Percentiles rank a stretch among this genome's conserved stretches.
These are phyloP conservation scores for Colletotrichum theobromicola DNA, from an alignment of 2,329 filamentous ascomycete genomes.

Conservation along the genomic window DNA sequence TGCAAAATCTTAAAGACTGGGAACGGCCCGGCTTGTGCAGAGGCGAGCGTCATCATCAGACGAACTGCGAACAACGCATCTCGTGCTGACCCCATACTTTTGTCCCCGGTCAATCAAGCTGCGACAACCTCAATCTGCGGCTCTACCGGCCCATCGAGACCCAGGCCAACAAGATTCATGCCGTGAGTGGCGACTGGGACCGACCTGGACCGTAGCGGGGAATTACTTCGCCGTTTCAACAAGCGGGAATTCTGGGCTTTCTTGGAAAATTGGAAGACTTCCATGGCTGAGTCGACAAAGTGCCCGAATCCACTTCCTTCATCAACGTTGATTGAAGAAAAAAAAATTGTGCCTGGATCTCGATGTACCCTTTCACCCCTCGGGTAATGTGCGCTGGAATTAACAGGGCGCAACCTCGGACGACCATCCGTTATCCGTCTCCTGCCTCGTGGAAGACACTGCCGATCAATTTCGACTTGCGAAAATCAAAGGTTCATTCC, in stretches of 20 bases:
- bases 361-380: background rate
- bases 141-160: background rate
- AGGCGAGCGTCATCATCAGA: conserved; percentile 10
- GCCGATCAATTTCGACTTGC: background rate
- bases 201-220: background rate
- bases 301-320: background rate
- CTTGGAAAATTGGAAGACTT: background rate
- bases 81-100: background rate
- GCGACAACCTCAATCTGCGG: conserved; percentile 17
- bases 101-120: conserved; percentile 10
- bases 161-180: background rate
- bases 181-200: background rate
- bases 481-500: background rate
- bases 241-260: background rate
- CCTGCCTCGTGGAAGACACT: background rate
- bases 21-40: background rate
- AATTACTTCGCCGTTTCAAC: background rate
- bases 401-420: background rate
- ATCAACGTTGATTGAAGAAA: background rate
- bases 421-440: background rate
- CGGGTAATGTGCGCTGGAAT: background rate
- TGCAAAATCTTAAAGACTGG: conserved; percentile 14
- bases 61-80: conserved; percentile 8
- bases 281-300: background rate
- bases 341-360: background rate